Percentiles rank a stretch among this genome's conserved stretches.
phyloP scores from a whole-genome alignment of 2,329 filamentous ascomycete genomes.

The Teratosphaeria gauchensis region DNA sequence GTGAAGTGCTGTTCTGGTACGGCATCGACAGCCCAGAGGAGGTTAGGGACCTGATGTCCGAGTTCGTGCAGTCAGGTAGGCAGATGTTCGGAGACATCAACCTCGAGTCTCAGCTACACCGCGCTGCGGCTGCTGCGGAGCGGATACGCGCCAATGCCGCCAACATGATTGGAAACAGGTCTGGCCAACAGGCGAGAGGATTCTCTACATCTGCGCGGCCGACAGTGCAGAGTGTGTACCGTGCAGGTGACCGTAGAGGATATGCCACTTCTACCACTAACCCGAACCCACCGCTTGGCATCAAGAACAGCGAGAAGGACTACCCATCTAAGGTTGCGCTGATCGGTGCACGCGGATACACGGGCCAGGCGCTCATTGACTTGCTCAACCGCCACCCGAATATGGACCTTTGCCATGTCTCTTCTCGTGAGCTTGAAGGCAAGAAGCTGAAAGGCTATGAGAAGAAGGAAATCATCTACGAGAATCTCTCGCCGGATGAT shows the following conservation, averaged over 20 bases:
- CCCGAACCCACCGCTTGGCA: slow-evolving; percentile 81
- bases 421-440: slow-evolving; percentile 82
- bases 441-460: slow-evolving; percentile 81
- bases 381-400: slow-evolving; percentile 80
- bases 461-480: slow-evolving; percentile 86
- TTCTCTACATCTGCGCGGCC: slow-evolving; percentile 52
- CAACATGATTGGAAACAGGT: slow-evolving; percentile 30
- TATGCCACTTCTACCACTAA: slow-evolving; percentile 55
- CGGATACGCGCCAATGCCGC: slow-evolving; percentile 42
- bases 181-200: slow-evolving; percentile 51
- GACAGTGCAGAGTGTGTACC: slow-evolving; percentile 4
- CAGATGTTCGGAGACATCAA: slow-evolving; percentile 85
- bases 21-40: slow-evolving; percentile 74
- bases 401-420: slow-evolving; percentile 85
- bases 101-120: slow-evolving; percentile 73
- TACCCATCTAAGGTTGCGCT: slow-evolving; percentile 71
- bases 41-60: slow-evolving; percentile 71
- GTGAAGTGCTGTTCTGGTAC: slow-evolving; percentile 94
- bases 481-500: slow-evolving; percentile 80
- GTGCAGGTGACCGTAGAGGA: slow-evolving; percentile 10
- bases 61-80: slow-evolving; percentile 73
- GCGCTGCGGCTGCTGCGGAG: slow-evolving; percentile 62
- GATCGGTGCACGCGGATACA: slow-evolving; percentile 89
- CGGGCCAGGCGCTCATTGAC: slow-evolving; percentile 79
- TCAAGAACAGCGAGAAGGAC: slow-evolving; percentile 77